Evolutionary conservation across 2,329 filamentous ascomycete species (phyloP).

Genomic region (Penicillium sp.): DNA sequence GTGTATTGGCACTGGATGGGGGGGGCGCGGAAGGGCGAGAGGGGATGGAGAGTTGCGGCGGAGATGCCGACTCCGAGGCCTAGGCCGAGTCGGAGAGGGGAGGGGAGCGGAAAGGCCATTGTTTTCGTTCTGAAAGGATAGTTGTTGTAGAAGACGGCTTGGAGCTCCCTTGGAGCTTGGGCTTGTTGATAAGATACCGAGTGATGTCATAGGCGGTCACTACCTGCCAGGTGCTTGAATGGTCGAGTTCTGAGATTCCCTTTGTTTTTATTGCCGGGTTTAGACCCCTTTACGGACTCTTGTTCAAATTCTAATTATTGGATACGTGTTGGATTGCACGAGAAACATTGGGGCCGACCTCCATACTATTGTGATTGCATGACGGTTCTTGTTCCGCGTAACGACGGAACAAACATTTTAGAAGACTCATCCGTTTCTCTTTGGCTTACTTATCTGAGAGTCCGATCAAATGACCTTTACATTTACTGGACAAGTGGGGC

Average conservation of each 20-base stretch:
- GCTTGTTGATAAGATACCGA: conserved; percentile 13
- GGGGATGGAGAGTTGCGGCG: conserved; percentile 29
- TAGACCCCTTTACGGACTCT: not conserved
- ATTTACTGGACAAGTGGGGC: too few relatives aligned
- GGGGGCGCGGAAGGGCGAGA: conserved; percentile 34
- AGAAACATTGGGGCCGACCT: too few relatives aligned
- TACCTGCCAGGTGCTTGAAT: conserved; percentile 3
- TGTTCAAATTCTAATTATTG: not conserved
- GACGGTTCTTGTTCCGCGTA: not conserved
- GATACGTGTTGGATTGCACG: not conserved
- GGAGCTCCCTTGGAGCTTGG: conserved; percentile 4
- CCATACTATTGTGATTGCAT: not conserved
- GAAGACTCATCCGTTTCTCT: too few relatives aligned
- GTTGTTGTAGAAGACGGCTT: conserved; percentile 5
- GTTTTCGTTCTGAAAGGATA: conserved; percentile 11
- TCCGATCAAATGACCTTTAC: too few relatives aligned
- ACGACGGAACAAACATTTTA: not conserved
- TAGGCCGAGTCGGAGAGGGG: conserved; percentile 34
- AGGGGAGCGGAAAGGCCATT: conserved; percentile 29
- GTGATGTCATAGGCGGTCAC: conserved; percentile 21
- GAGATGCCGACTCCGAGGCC: conserved; percentile 36
- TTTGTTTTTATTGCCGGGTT: not conserved
- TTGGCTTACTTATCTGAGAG: too few relatives aligned
- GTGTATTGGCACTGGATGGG: conserved; percentile 41
- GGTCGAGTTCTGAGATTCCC: not conserved